Conservation (phyloP, 116 monocot genomes). For the Zostera marina region DNA sequence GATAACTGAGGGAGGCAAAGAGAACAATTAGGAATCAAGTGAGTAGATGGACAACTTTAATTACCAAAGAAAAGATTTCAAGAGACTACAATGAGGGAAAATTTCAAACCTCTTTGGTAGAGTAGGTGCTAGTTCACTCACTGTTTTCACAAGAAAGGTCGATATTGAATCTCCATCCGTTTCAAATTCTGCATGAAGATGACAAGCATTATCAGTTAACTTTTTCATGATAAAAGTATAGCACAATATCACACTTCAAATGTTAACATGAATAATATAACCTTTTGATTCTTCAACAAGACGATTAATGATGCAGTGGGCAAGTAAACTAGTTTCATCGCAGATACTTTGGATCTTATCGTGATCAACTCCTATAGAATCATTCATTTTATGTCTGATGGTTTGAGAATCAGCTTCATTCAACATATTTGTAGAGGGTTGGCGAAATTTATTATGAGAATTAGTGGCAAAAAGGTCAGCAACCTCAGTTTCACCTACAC, state of each 20-base stretch:
- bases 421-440: constrained; percentile 2
- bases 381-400: constrained; percentile 3
- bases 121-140: neutral
- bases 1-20: no score
- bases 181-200: neutral
- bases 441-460: neutral
- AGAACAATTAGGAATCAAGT: no score
- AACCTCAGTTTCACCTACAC: constrained; percentile 18
- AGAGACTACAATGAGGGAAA: no score
- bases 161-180: neutral
- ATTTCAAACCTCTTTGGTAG: constrained; percentile 1
- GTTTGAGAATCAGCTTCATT: neutral
- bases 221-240: neutral
- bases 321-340: constrained; percentile 57
- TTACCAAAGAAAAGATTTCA: no score
- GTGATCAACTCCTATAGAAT: constrained; percentile 3
- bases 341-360: constrained; percentile 29
- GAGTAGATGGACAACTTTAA: no score
- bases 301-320: constrained; percentile 29
- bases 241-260: neutral
- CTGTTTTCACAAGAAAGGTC: neutral
- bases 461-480: neutral
- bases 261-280: constrained; percentile 2
- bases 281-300: constrained; percentile 45
- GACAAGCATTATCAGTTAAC: neutral